Evolutionary conservation across 129 eudicot genomes (phyloP).

Genomic region (Cynara cardunculus): DNA sequence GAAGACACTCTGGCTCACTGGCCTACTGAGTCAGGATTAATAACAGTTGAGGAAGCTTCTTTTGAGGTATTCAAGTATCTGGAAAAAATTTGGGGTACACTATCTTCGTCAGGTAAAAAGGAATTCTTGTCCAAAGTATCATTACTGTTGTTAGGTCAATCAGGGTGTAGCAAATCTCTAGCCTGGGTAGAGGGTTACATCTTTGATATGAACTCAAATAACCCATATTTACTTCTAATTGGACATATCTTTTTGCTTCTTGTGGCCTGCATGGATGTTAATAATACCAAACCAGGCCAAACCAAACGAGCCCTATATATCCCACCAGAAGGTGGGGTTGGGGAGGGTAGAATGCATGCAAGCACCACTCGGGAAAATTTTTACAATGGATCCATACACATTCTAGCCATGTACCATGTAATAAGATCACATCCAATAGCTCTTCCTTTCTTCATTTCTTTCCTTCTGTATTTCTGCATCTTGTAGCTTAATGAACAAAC

Average conservation of each 20-base stretch:
- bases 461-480: neutral
- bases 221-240: neutral
- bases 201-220: neutral
- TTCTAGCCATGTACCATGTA: too few relatives aligned
- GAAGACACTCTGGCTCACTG: constrained; percentile 98
- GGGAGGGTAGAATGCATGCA: too few relatives aligned
- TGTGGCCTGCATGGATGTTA: neutral
- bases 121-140: too few relatives aligned
- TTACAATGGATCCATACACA: too few relatives aligned
- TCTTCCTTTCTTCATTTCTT: too few relatives aligned
- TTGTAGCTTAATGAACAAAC: neutral
- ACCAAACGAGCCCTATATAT: too few relatives aligned
- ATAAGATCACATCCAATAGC: too few relatives aligned
- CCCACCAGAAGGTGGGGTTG: too few relatives aligned
- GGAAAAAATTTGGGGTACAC: constrained; percentile 79
- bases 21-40: constrained; percentile 71
- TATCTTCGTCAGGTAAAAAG: constrained; percentile 77
- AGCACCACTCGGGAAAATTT: too few relatives aligned
- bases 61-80: constrained; percentile 86
- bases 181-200: neutral
- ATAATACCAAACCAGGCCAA: neutral
- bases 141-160: neutral
- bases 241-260: neutral
- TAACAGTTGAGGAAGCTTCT: constrained; percentile 87
- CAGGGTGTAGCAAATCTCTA: neutral